Percentiles rank a stretch among this genome's conserved stretches.
phyloP scores from a whole-genome alignment of 495 filamentous ascomycete genomes.

The Aspergillus asperescens region DNA sequence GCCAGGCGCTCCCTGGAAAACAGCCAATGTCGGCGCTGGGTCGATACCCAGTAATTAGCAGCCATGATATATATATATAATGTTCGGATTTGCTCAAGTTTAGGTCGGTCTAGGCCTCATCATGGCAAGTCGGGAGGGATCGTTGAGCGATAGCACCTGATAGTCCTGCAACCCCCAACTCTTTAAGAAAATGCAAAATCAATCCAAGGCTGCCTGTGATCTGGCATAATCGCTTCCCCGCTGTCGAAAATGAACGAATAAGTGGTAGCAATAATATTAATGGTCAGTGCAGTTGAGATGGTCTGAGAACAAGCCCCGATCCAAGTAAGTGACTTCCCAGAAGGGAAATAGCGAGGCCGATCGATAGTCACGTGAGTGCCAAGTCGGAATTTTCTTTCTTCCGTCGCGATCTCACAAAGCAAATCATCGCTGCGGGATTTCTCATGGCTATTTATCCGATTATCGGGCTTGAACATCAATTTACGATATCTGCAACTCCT shows the following conservation, averaged over 20 bases:
- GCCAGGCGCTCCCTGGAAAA: slow-evolving; percentile 76
- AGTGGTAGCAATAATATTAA: background rate
- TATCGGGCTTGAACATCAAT: slow-evolving; percentile 4
- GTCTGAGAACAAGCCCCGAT: background rate
- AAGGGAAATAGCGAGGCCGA: slow-evolving; percentile 37
- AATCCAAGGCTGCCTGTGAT: background rate
- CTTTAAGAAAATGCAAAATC: background rate
- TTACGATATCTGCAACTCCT: slow-evolving; percentile 13
- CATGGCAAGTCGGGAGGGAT: background rate
- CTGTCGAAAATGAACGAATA: background rate
- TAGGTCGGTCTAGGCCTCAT: background rate
- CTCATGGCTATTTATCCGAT: slow-evolving; percentile 24
- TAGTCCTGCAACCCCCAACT: background rate
- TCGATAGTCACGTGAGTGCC: slow-evolving; percentile 31
- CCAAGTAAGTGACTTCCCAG: slow-evolving; percentile 14
- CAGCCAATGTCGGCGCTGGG: slow-evolving; percentile 83
- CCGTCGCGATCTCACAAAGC: slow-evolving; percentile 24
- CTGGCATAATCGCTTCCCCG: background rate
- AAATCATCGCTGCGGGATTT: slow-evolving; percentile 40
- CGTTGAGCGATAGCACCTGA: background rate
- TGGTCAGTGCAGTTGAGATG: background rate
- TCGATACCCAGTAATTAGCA: slow-evolving; percentile 94
- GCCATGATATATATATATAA: slow-evolving; percentile 57
- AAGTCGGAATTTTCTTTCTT: slow-evolving; percentile 31
- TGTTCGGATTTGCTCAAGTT: background rate